phyloP scores from a whole-genome alignment of 169 alveolate genomes.

The Blepharisma undulans region DNA sequence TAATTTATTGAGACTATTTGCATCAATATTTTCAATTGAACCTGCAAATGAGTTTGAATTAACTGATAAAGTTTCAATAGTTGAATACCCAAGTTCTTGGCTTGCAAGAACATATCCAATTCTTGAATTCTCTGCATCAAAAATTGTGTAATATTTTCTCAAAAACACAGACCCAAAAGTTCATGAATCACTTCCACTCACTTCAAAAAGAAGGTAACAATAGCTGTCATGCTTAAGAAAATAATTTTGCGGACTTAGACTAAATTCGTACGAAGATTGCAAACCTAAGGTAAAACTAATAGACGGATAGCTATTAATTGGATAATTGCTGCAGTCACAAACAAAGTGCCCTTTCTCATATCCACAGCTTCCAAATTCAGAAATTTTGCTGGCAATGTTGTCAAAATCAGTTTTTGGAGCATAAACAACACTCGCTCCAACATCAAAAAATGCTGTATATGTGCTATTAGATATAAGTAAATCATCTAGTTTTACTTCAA shows the following conservation, averaged over 20 bases:
- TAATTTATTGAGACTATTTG: too few species aligned
- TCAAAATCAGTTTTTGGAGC: neutral
- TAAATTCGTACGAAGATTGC: neutral
- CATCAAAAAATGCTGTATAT: neutral
- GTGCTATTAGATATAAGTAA: neutral
- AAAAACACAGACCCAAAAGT: conserved; percentile 75
- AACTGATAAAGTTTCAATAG: neutral
- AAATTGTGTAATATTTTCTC: conserved; percentile 64
- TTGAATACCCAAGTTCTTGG: neutral
- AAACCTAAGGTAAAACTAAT: neutral
- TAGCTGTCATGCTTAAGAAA: neutral
- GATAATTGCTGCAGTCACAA: neutral
- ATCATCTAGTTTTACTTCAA: neutral
- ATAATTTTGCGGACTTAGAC: neutral
- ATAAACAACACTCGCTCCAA: conserved; percentile 8
- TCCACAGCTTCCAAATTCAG: neutral
- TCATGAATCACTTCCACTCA: neutral
- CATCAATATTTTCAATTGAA: too few species aligned
- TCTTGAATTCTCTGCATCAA: conserved; percentile 64
- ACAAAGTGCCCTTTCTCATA: neutral
- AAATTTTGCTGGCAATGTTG: neutral
- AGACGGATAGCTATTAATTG: neutral
- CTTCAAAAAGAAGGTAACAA: neutral
- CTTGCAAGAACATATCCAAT: conserved; percentile 60
- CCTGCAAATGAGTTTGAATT: too few species aligned